Percentiles rank a stretch among this genome's conserved stretches.
Conservation (phyloP, 2,329 filamentous ascomycete species). For the Pseudogymnoascus verrucosus region DNA sequence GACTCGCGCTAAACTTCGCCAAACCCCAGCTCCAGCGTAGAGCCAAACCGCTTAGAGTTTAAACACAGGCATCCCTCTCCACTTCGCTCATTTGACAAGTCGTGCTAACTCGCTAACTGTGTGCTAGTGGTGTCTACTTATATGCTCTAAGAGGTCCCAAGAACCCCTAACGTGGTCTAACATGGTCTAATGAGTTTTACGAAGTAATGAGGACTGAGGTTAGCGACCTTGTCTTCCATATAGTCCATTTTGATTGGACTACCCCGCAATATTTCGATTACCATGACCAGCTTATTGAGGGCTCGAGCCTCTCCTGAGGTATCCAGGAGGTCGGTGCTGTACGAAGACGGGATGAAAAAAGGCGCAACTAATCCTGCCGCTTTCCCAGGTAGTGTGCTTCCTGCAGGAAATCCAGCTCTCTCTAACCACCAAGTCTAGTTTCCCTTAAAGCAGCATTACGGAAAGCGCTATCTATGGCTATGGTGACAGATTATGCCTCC, state of each 20-base stretch:
- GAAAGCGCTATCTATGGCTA: not conserved
- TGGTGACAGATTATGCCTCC: not conserved
- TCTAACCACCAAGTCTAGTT: not conserved
- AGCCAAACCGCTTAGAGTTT: not conserved
- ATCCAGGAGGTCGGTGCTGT: not conserved
- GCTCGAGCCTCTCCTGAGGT: not conserved
- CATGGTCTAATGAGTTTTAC: not conserved
- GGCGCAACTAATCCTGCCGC: not conserved
- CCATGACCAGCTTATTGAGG: not conserved
- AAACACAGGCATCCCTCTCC: not conserved
- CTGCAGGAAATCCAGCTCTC: not conserved
- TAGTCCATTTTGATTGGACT: not conserved
- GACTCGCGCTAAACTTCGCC: not conserved
- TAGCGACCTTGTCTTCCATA: not conserved
- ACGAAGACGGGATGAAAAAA: not conserved
- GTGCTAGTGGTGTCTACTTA: not conserved
- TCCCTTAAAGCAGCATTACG: not conserved
- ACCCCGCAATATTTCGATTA: not conserved
- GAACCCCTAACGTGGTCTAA: not conserved
- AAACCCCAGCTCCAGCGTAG: not conserved
- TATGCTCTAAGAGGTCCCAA: not conserved
- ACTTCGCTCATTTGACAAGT: conserved; percentile 3
- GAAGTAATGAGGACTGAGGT: not conserved
- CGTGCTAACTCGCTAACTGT: not conserved
- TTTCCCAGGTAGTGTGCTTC: not conserved